These are phyloP conservation scores for Magnaporthiopsis incrustans DNA, from an alignment of 2,329 filamentous ascomycete species.

Conservation along the genomic window DNA sequence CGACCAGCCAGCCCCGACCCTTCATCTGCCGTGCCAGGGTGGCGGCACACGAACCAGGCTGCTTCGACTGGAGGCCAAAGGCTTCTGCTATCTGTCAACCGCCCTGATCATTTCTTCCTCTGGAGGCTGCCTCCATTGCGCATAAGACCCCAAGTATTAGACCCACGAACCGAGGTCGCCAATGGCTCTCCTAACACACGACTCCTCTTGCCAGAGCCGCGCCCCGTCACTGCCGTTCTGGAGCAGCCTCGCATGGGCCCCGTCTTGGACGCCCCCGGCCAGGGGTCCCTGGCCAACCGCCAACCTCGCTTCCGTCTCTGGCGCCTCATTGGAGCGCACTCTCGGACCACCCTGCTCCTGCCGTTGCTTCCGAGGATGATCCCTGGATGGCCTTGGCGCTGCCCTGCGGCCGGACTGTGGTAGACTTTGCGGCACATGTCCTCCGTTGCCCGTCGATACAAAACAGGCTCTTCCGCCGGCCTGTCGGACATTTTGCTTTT, in stretches of 20 bases:
- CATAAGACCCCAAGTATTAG: no score
- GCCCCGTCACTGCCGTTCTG: background rate
- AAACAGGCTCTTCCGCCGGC: background rate
- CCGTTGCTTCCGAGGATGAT: no score
- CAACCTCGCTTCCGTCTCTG: background rate
- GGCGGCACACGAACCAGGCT: no score
- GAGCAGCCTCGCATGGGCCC: background rate
- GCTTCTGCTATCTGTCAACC: no score
- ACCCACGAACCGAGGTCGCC: no score
- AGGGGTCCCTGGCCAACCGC: background rate
- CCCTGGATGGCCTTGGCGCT: background rate
- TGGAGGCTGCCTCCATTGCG: no score
- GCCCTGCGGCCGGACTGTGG: conserved; percentile 21
- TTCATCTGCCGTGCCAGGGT: background rate
- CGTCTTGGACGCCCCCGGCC: background rate
- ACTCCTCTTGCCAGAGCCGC: no score
- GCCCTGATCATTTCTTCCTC: no score
- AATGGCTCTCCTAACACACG: no score
- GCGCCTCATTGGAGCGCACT: background rate
- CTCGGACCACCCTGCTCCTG: background rate
- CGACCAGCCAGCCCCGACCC: background rate
- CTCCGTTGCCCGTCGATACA: conserved; percentile 17
- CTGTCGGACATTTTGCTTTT: background rate
- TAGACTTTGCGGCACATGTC: conserved; percentile 58
- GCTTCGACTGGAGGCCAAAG: no score